phyloP scores from a whole-genome alignment of 2,329 filamentous ascomycete species.

The Sarocladiaceae sp. region DNA sequence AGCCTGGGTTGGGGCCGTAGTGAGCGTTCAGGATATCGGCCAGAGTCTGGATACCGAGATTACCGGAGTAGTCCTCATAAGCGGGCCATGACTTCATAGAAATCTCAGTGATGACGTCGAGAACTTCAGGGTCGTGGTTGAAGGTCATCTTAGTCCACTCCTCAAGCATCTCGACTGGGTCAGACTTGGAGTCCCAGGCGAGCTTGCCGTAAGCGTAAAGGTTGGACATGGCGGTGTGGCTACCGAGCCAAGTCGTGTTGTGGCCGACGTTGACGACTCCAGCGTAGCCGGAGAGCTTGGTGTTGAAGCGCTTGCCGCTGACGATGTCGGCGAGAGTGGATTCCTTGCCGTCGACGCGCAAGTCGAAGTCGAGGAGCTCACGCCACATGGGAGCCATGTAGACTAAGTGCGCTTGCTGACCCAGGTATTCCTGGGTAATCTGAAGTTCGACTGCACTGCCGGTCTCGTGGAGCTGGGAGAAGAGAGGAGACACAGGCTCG shows the following conservation, averaged over 20 bases:
- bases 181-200: constrained; percentile 56
- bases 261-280: constrained; percentile 65
- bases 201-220: constrained; percentile 65
- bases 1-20: constrained; percentile 63
- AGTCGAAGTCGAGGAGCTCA: constrained; percentile 62
- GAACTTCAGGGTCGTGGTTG: constrained; percentile 46
- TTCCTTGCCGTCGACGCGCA: constrained; percentile 52
- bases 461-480: constrained; percentile 44
- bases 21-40: constrained; percentile 64
- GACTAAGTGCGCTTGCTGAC: constrained; percentile 65
- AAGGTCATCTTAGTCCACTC: constrained; percentile 70
- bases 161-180: constrained; percentile 42
- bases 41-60: constrained; percentile 65
- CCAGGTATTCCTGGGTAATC: constrained; percentile 66
- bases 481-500: constrained; percentile 60
- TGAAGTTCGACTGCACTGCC: constrained; percentile 58
- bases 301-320: constrained; percentile 54
- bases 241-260: constrained; percentile 65
- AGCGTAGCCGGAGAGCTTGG: constrained; percentile 56
- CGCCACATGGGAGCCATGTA: constrained; percentile 68
- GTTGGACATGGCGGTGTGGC: constrained; percentile 67
- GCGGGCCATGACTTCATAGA: constrained; percentile 67
- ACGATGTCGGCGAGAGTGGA: constrained; percentile 58
- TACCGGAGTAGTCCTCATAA: constrained; percentile 68
- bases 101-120: constrained; percentile 56